A percentile compares a stretch with the other conserved stretches of the same genome.
These are phyloP conservation scores for Nectriaceae sp. DNA, from an alignment of 2,329 filamentous ascomycete genomes.

Conservation along the genomic window DNA sequence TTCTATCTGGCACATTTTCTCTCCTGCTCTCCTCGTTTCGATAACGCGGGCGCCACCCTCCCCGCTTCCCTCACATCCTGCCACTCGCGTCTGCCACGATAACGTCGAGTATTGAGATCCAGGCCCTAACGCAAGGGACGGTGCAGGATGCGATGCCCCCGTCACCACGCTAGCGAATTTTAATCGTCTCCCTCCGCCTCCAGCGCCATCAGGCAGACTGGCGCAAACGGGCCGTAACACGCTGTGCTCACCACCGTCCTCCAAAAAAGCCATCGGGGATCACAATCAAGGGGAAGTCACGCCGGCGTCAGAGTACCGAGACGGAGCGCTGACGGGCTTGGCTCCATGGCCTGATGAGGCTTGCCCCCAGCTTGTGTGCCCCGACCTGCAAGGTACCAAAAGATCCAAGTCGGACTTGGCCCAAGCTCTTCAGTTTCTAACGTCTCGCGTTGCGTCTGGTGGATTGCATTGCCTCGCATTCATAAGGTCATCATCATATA, in stretches of 20 bases:
- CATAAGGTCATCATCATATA: neutral
- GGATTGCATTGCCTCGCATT: neutral
- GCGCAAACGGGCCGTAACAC: no score
- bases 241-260: neutral
- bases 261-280: neutral
- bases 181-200: neutral
- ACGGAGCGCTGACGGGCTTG: neutral
- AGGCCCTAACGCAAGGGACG: constrained; percentile 9
- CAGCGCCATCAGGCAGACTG: constrained; percentile 1
- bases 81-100: neutral
- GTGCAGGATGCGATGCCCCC: constrained; percentile 3
- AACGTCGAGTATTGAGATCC: neutral
- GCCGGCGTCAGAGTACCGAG: neutral
- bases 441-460: no score
- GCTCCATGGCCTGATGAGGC: neutral
- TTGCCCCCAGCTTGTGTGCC: constrained; percentile 2
- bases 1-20: neutral
- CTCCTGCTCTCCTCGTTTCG: neutral
- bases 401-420: no score
- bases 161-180: constrained; percentile 7
- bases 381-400: constrained; percentile 6
- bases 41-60: no score
- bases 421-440: no score
- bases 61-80: neutral
- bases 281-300: neutral